Percentiles rank a stretch among this genome's conserved stretches.
These are phyloP conservation scores for Colletotrichum sp. DNA, from an alignment of 2,329 filamentous ascomycete genomes.

Conservation along the genomic window DNA sequence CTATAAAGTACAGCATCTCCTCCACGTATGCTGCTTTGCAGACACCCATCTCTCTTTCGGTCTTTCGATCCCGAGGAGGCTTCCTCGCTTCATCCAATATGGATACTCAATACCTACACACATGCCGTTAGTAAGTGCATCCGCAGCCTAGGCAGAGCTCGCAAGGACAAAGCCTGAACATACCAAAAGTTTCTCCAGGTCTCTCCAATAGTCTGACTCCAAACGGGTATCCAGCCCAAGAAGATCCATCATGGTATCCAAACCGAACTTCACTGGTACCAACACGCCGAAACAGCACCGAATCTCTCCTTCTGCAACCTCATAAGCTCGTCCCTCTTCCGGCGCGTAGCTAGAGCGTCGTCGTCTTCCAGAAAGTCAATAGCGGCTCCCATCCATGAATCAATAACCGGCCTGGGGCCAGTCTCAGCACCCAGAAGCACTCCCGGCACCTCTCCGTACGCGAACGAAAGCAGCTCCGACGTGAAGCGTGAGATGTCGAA, in stretches of 20 bases:
- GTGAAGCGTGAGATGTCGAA: conserved; percentile 33
- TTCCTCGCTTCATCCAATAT: not conserved
- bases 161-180: not conserved
- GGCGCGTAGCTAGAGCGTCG: not conserved
- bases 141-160: not conserved
- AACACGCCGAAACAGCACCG: not conserved
- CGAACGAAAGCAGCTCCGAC: conserved; percentile 31
- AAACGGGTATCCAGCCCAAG: not conserved
- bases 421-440: not conserved
- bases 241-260: not conserved
- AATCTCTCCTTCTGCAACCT: not conserved
- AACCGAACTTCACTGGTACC: not conserved
- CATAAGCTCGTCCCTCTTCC: conserved; percentile 1
- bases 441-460: conserved; percentile 22
- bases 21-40: not conserved
- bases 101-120: not conserved
- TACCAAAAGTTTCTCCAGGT: not conserved
- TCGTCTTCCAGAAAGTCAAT: not conserved
- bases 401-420: not conserved
- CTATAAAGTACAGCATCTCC: not conserved
- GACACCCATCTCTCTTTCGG: not conserved
- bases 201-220: not conserved
- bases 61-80: not conserved
- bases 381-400: conserved; percentile 3
- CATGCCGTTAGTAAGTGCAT: not conserved